Evolutionary conservation across 331 rosid genomes (phyloP), one percentile per base, ranked within the genome.

Genomic region (Erythrophleum ivorense): DNA sequence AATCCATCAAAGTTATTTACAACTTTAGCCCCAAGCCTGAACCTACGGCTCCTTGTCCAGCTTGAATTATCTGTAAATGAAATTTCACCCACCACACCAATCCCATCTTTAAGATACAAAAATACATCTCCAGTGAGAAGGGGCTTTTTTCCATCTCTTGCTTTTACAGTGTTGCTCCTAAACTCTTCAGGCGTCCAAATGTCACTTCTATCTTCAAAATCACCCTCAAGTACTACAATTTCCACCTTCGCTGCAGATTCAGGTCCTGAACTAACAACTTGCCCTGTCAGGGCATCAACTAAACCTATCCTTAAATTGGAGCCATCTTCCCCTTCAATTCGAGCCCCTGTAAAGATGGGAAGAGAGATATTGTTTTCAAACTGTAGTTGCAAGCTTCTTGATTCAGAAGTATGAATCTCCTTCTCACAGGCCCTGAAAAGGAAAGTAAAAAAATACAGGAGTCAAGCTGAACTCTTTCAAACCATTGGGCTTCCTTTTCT

Each of bases 21-120:
- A 78, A 94, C 90, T 91, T 94, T 92, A 74, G 95, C 99, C 52
- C 99, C 99, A 43, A 96, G 90, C 88, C 92, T 88, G 88, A 96
- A 96, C 85, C 89, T 87, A 24, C 98, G 97, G 80, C 99, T 94
- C 85, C 98, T 88, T 60, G 99, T 96, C 99, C 99, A 96, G 91
- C 98, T 96, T 67, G 99, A 96, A 82, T 94, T 96, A 88, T 96
- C 99, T 9, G 98, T 89, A 79, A 89, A 94, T 79, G 95, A 92
- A 83, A 96, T 92, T 76, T 96, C 98, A 81, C 95, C 85, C 74
- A 94, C 86, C 54, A 52, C 67, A 71, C 95, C 97, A 80, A 75
- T 67, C 43, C 99, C 98, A 36, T 96, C 92, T 84, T 89, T 90
- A 69, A 96, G 97, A 92, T 85, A 82, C 78, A 92, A 73, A 85